These are phyloP conservation scores for Platanthera zijinensis DNA, from an alignment of 106 monocot species.

Conservation along the genomic window DNA sequence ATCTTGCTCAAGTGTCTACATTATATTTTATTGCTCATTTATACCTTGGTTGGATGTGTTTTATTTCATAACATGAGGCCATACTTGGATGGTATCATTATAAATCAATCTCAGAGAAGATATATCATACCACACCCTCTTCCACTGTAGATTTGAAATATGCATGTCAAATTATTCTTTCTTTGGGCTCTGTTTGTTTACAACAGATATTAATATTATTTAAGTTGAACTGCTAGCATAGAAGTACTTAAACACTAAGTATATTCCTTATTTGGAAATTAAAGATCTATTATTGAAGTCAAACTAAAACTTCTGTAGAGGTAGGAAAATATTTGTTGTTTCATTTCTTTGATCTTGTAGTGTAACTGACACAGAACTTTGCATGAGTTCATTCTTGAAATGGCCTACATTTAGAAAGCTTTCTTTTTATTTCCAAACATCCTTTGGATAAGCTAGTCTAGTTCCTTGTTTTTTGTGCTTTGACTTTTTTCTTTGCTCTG, in stretches of 20 bases:
- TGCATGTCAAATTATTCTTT: not conserved
- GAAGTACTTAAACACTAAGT: not conserved
- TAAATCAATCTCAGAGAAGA: not conserved
- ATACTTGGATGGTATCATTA: not conserved
- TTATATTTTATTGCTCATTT: not conserved
- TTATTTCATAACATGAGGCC: no score
- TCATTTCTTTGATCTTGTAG: not conserved
- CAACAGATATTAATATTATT: not conserved
- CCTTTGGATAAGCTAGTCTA: not conserved
- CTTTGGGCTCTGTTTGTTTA: no score
- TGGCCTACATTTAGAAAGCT: not conserved
- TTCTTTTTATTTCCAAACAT: not conserved
- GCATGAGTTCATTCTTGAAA: not conserved
- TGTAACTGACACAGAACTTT: not conserved
- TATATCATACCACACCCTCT: not conserved
- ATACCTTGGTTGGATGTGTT: not conserved
- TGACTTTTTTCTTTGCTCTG: slow-evolving; percentile 19
- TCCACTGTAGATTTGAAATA: not conserved
- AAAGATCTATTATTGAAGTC: not conserved
- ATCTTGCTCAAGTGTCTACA: not conserved
- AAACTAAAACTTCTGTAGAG: not conserved
- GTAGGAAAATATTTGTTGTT: not conserved
- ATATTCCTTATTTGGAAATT: not conserved
- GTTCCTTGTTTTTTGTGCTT: not conserved
- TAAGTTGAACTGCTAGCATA: not conserved